These are phyloP conservation scores for Didymella sp. DNA, from an alignment of 2,329 filamentous ascomycete genomes.

Conservation along the genomic window DNA sequence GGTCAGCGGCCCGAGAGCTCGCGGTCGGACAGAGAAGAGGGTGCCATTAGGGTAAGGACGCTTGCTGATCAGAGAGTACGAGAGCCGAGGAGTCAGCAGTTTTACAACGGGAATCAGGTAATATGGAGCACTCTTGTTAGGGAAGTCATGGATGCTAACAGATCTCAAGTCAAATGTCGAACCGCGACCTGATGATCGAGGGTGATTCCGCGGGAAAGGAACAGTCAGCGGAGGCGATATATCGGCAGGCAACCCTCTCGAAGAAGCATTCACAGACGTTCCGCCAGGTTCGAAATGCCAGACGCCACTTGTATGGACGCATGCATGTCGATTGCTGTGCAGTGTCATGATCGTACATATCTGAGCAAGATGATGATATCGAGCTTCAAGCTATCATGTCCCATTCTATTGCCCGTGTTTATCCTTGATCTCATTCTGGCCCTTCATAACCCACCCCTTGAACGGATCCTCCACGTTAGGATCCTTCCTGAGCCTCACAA, in stretches of 20 bases:
- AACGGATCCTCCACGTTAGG: constrained; percentile 34
- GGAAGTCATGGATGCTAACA: not conserved
- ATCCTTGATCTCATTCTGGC: constrained; percentile 8
- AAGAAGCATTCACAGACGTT: no score
- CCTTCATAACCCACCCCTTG: constrained; percentile 28
- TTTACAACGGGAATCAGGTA: constrained; percentile 93
- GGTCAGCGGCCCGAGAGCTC: constrained; percentile 18
- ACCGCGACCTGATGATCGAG: constrained; percentile 6
- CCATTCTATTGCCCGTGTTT: not conserved
- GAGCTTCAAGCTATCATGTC: not conserved
- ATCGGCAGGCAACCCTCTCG: no score
- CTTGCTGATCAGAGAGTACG: constrained; percentile 58
- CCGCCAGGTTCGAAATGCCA: not conserved
- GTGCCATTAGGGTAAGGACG: constrained; percentile 51
- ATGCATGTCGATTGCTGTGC: not conserved
- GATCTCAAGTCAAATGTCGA: constrained; percentile 7
- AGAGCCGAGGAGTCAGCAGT: constrained; percentile 64
- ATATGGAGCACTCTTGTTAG: constrained; percentile 4
- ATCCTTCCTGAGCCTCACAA: constrained; percentile 33
- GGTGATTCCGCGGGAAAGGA: not conserved
- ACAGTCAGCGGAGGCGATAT: not conserved
- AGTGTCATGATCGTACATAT: not conserved
- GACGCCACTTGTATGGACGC: not conserved
- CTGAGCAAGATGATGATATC: not conserved
- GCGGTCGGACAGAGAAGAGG: constrained; percentile 21